Conservation (phyloP, 2,329 filamentous ascomycete genomes). For the Xylaria sp. region DNA sequence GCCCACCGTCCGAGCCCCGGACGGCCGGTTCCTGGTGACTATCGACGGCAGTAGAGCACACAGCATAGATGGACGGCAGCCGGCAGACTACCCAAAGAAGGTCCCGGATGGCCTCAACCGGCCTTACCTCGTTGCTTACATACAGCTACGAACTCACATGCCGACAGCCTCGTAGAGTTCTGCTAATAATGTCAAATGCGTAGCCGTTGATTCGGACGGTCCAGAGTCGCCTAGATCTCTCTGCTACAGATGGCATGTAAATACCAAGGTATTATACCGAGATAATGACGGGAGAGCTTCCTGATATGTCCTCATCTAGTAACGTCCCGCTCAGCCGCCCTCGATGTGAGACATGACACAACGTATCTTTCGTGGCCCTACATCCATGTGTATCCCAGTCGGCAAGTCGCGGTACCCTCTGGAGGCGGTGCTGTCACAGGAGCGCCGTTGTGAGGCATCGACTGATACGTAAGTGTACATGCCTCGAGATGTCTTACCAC, state of each 20-base stretch:
- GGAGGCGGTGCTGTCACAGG: not conserved
- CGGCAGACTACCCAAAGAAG: not conserved
- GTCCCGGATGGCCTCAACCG: not conserved
- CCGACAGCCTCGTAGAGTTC: not conserved
- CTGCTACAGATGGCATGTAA: not conserved
- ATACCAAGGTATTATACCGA: not conserved
- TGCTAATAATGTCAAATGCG: not conserved
- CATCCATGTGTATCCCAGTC: not conserved
- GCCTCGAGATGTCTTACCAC: no score
- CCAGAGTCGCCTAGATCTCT: not conserved
- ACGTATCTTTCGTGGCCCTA: no score
- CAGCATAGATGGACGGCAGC: no score
- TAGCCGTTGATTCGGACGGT: not conserved
- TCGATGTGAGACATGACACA: not conserved
- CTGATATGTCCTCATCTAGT: conserved; percentile 8
- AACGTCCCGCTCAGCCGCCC: not conserved
- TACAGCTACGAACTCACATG: not conserved
- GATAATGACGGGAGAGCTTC: conserved; percentile 1
- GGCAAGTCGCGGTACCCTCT: not conserved
- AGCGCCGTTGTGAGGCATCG: not conserved
- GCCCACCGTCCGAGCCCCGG: not conserved
- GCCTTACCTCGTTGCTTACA: not conserved
- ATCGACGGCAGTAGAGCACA: not conserved
- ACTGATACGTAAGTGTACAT: no score
- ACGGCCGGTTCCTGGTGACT: not conserved